Evolutionary conservation across 2,329 filamentous ascomycete genomes (phyloP), one percentile per base, ranked within the genome.

Genomic region (Curvularia hawaiiensis): DNA sequence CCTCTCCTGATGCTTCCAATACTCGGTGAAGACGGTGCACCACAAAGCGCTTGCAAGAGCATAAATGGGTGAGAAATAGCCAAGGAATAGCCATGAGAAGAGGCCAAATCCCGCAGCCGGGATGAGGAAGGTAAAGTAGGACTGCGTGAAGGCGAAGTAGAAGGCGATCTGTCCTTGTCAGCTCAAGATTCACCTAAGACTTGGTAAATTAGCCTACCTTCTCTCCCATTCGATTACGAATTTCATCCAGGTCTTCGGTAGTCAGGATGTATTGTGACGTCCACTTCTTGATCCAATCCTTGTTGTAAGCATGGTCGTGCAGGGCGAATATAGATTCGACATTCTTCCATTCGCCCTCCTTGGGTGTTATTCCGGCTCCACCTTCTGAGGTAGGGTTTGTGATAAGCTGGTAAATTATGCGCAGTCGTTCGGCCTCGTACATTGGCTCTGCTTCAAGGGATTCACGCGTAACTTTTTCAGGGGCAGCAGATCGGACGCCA

Each of bases 71-170:
- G 93, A 97, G 77, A 92, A 98, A 56, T 89, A 85, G 9, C 92
- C 92, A 0, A 97, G 81, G n/a, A 96, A 80, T 30, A 93, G 76
- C 90, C 92, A 97, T 12, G 89, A 85, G 1, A 85, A 82, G 40
- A 91, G 82, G 3, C 94, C 94, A 66, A 95, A 88, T 4, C 82
- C 87, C 0, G 93, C 90, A 0, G 92, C 92, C 58, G 94, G 89
- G n/a, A 90, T 77, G 26, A 97, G 81, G 72, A 96, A 96, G 57
- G 86, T 83, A 72, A 96, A 96, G 78, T 98, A 98, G 33, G 89
- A 89, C 71, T 96, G 91, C 31, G 96, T 84, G 72, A 98, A 98
- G 39, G 93, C 92, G 75, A 97, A 98, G 79, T 98, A 98, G 76
- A 96, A 96, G 35, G 91, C 94, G 57, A 97, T 90, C 83, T 86